Conservation (phyloP, 2,329 filamentous ascomycete species). For the Ramichloridium luteum region DNA sequence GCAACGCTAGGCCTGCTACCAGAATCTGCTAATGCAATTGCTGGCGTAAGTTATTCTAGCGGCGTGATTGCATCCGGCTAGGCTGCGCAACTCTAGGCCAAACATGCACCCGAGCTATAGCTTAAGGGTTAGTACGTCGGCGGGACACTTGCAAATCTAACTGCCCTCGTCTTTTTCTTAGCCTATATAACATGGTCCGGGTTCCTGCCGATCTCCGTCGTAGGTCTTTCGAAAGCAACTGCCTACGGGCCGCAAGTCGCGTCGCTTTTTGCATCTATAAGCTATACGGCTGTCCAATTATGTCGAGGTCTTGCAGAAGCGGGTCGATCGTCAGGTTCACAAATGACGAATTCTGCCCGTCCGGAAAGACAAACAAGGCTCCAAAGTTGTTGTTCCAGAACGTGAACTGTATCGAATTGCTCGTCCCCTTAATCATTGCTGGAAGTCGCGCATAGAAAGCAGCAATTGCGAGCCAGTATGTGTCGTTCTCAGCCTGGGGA, state of each 20-base stretch:
- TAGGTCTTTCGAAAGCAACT: conserved; percentile 13
- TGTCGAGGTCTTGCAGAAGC: no score
- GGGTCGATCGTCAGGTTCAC: no score
- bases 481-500: no score
- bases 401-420: no score
- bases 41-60: conserved; percentile 45
- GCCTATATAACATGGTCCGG: conserved; percentile 17
- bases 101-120: conserved; percentile 42
- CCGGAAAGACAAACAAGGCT: no score
- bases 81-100: conserved; percentile 39
- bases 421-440: no score
- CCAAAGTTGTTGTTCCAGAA: no score
- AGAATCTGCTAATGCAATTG: conserved; percentile 19
- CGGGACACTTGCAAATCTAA: conserved; percentile 34
- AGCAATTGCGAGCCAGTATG: no score
- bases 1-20: conserved; percentile 16
- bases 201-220: conserved; percentile 18
- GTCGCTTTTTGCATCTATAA: conserved; percentile 11
- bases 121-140: conserved; percentile 39
- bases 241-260: conserved; percentile 16
- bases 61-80: conserved; percentile 41
- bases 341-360: no score
- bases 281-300: no score
- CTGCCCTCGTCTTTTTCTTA: conserved; percentile 16
- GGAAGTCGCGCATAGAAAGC: no score